phyloP scores from a whole-genome alignment of 441 rosid species.

The Gossypium schwendimanii region DNA sequence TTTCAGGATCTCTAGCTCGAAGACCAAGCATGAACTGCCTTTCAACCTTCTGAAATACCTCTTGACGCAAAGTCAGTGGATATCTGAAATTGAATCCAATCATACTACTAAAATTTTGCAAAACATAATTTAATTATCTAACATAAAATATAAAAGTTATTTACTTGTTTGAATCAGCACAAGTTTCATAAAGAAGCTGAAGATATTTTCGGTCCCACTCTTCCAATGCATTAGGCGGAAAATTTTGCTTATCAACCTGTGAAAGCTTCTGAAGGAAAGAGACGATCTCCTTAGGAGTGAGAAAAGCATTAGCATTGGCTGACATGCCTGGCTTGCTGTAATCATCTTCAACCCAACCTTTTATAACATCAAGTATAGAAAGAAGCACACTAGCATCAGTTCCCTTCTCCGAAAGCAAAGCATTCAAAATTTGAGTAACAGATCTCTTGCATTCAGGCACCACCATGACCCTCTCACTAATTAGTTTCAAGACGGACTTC shows the following conservation, averaged over 20 bases:
- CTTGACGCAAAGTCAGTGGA: constrained; percentile 63
- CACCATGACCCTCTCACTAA: constrained; percentile 81
- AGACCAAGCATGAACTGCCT: constrained; percentile 96
- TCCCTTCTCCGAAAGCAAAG: constrained; percentile 81
- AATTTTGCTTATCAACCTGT: constrained; percentile 83
- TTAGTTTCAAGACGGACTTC: constrained; percentile 76
- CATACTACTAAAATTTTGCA: constrained; percentile 8
- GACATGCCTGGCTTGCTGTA: constrained; percentile 46
- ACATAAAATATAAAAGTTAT: constrained; percentile 8
- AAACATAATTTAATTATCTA: constrained; percentile 5
- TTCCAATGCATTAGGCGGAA: constrained; percentile 53
- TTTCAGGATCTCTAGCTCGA: constrained; percentile 90
- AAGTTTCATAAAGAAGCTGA: constrained; percentile 84
- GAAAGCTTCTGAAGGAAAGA: constrained; percentile 89
- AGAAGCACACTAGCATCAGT: constrained; percentile 88
- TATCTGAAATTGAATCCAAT: constrained; percentile 47
- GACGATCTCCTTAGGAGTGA: constrained; percentile 70
- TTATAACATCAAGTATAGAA: constrained; percentile 71
- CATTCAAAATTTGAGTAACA: constrained; percentile 66
- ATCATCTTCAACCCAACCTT: constrained; percentile 88
- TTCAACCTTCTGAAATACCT: constrained; percentile 92
- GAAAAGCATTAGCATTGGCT: constrained; percentile 44
- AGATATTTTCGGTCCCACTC: constrained; percentile 95
- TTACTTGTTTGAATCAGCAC: constrained; percentile 84
- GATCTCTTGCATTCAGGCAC: constrained; percentile 81